These are phyloP conservation scores for Dioscorea dumetorum DNA, from an alignment of 106 monocot genomes.

Conservation along the genomic window DNA sequence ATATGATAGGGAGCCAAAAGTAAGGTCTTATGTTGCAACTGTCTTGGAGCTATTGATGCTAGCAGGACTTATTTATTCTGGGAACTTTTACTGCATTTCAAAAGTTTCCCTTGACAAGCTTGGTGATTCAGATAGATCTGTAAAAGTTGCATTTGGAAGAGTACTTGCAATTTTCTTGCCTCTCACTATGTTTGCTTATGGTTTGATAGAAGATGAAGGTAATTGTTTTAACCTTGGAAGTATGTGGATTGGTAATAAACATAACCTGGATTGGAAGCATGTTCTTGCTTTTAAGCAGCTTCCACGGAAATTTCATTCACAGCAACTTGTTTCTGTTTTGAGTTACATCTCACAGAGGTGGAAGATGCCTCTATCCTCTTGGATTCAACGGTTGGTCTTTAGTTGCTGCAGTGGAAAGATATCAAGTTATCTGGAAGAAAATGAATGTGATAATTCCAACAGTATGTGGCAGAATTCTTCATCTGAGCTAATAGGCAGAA, in stretches of 20 bases:
- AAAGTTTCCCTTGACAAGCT: constrained; percentile 69
- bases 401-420: constrained; percentile 45
- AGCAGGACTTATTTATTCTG: constrained; percentile 52
- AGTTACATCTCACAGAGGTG: constrained; percentile 86
- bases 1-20: constrained; percentile 69
- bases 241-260: constrained; percentile 7
- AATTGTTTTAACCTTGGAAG: constrained; percentile 13
- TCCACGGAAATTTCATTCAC: constrained; percentile 57
- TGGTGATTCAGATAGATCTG: constrained; percentile 58
- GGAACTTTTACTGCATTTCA: constrained; percentile 37
- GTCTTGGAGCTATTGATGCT: constrained; percentile 61
- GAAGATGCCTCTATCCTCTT: constrained; percentile 85
- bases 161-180: constrained; percentile 59
- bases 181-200: constrained; percentile 39
- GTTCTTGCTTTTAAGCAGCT: constrained; percentile 49
- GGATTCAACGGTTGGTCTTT: constrained; percentile 73
- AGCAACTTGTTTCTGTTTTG: constrained; percentile 79
- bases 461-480: constrained; percentile 21
- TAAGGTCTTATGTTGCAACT: constrained; percentile 59
- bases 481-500: constrained; percentile 38
- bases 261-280: constrained; percentile 60
- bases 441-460: constrained; percentile 14
- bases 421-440: constrained; percentile 35
- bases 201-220: constrained; percentile 29
- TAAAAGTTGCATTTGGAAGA: constrained; percentile 53